phyloP scores from a whole-genome alignment of 2,329 filamentous ascomycete genomes.

The Paecilomyces niveus region DNA sequence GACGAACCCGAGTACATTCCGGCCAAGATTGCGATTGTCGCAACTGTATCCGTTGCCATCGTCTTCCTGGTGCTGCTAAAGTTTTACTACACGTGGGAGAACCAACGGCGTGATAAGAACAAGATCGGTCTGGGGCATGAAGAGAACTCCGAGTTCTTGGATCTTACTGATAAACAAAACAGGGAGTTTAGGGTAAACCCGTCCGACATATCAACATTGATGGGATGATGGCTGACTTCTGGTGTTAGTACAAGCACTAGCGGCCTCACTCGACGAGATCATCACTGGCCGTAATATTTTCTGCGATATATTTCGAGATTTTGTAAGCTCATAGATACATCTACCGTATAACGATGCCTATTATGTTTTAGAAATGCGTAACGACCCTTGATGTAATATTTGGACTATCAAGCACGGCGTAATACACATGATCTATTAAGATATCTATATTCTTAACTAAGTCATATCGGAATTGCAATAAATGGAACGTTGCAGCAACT shows the following conservation, averaged over 20 bases:
- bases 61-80: conserved; percentile 16
- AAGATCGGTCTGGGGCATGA: conserved; percentile 11
- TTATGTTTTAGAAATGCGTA: background rate
- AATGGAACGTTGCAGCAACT: too few species aligned
- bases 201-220: background rate
- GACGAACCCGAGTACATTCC: conserved; percentile 37
- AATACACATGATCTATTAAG: background rate
- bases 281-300: too few species aligned
- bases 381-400: background rate
- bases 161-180: conserved; percentile 27
- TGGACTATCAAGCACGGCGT: background rate
- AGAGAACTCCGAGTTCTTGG: conserved; percentile 22
- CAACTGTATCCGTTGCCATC: conserved; percentile 21
- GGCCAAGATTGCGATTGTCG: conserved; percentile 34
- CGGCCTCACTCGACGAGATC: background rate
- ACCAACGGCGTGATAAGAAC: conserved; percentile 17
- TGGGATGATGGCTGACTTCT: background rate
- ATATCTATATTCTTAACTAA: background rate
- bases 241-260: background rate
- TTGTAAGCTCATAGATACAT: too few species aligned
- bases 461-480: too few species aligned
- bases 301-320: too few species aligned
- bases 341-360: too few species aligned
- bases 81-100: conserved; percentile 23
- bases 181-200: conserved; percentile 15